phyloP scores from a whole-genome alignment of 2,329 filamentous ascomycete genomes.

The Lasiodiplodia citricola region DNA sequence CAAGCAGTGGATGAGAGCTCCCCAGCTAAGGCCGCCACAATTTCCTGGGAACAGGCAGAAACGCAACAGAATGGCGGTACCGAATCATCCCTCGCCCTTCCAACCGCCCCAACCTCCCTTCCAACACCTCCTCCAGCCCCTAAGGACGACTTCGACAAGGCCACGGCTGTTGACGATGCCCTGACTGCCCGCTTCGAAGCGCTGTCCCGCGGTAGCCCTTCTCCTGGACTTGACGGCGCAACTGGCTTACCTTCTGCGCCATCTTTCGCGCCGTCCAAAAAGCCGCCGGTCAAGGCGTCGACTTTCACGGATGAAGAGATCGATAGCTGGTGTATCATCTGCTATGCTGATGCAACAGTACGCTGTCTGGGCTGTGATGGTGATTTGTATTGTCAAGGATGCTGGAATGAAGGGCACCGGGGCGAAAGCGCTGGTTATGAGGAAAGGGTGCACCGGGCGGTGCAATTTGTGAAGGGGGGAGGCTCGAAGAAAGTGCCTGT shows the following conservation, averaged over 20 bases:
- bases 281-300: slow-evolving; percentile 34
- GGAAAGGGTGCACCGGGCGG: slow-evolving; percentile 71
- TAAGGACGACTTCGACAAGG: slow-evolving; percentile 34
- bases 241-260: slow-evolving; percentile 53
- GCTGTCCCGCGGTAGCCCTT: slow-evolving; percentile 43
- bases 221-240: slow-evolving; percentile 29
- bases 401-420: slow-evolving; percentile 82
- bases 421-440: slow-evolving; percentile 72
- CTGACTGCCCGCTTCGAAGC: slow-evolving; percentile 53
- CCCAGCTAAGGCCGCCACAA: slow-evolving; percentile 27
- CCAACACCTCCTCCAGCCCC: slow-evolving; percentile 32
- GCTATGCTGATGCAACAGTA: slow-evolving; percentile 76
- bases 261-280: slow-evolving; percentile 47
- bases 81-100: slow-evolving; percentile 39
- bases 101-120: slow-evolving; percentile 49
- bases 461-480: slow-evolving; percentile 55
- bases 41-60: slow-evolving; percentile 31
- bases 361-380: slow-evolving; percentile 73
- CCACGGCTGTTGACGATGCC: slow-evolving; percentile 48
- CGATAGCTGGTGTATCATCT: slow-evolving; percentile 81
- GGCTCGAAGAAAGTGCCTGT: slow-evolving; percentile 17
- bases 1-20: not conserved
- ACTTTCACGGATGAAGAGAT: slow-evolving; percentile 70
- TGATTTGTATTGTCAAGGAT: slow-evolving; percentile 75
- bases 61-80: slow-evolving; percentile 30